These are phyloP conservation scores for Wickerhamiella pararugosa DNA, from an alignment of 1,139 yeast genomes.

Conservation along the genomic window DNA sequence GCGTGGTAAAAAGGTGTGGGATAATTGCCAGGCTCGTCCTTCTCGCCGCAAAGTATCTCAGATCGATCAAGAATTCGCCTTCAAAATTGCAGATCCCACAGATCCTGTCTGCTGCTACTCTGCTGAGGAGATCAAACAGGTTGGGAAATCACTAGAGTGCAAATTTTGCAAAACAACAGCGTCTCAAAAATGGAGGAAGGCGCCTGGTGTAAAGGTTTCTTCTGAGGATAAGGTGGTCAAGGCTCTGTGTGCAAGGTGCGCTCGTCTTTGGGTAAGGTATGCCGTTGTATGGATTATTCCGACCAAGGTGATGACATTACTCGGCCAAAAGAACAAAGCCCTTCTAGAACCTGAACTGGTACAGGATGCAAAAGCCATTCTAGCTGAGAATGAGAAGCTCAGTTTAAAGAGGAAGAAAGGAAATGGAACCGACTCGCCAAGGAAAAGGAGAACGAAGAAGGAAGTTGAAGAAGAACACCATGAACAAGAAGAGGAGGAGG, in stretches of 20 bases:
- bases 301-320: conserved; percentile 37
- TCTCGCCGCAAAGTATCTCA: conserved; percentile 22
- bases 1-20: conserved; percentile 69
- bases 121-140: conserved; percentile 41
- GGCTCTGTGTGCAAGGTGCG: conserved; percentile 77
- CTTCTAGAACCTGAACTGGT: conserved; percentile 54
- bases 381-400: conserved; percentile 33
- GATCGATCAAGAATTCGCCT: conserved; percentile 12
- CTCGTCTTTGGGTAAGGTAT: conserved; percentile 79
- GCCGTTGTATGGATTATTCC: conserved; percentile 87
- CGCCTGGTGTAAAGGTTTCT: conserved; percentile 45
- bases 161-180: conserved; percentile 44
- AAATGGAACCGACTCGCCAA: neutral
- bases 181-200: conserved; percentile 54
- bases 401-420: conserved; percentile 12
- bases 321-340: conserved; percentile 26
- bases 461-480: neutral
- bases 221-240: conserved; percentile 24
- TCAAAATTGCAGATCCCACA: conserved; percentile 20
- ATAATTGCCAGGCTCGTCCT: conserved; percentile 55
- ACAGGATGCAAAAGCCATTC: conserved; percentile 46
- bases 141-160: conserved; percentile 37
- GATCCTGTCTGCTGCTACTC: conserved; percentile 19
- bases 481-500: neutral
- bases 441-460: neutral